Evolutionary conservation across 1,139 yeast genomes (phyloP), one percentile per base, ranked within the genome.

Genomic region (Neolecta irregularis): DNA sequence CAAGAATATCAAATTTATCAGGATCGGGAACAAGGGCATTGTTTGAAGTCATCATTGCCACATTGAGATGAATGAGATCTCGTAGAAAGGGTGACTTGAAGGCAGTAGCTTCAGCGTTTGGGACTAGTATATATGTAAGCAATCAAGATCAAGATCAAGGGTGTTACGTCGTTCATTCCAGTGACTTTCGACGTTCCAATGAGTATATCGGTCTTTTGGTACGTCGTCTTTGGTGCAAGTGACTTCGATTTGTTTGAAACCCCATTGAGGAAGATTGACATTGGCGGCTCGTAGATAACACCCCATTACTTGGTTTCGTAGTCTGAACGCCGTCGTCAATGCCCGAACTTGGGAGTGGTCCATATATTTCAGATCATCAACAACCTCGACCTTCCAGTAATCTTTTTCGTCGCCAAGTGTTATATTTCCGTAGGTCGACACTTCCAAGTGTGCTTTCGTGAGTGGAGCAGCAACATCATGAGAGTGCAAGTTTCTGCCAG

Each of bases 21-120:
- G 67, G 57, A 52, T 88, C 98, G 24, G 98, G 96, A 39, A 88
- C 73, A 52, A 88, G 69, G 3, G 94, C 96, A 51, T 91, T 91
- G 62, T 91, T 91, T 31, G 96, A 80, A 18, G 95, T 94, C 95
- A 85, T 83, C 95, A 88, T 91, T 16, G 96, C 98, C 53, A 83
- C 72, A 56, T 88, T 88, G 50, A 91, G 64, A 59, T 83, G 94
- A 46, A 91, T 63, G 48, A 91, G 91, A 61, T 88, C 96, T 48
- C 80, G 74, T 50, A 81, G 53, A 60, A 91, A 91, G 6, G 53
- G 48, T 11, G 49, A 44, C 24, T 39, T 42, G 51, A 68, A 70
- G 21, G 94, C 76, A 54, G 67, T 76, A 48, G 96, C 95, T 36
- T 56, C 54, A 26, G 91, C 74, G 37, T 93, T 93, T 48, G 91